These are phyloP conservation scores for Colletotrichum tofieldiae DNA, from an alignment of 2,329 filamentous ascomycete species.

Conservation along the genomic window DNA sequence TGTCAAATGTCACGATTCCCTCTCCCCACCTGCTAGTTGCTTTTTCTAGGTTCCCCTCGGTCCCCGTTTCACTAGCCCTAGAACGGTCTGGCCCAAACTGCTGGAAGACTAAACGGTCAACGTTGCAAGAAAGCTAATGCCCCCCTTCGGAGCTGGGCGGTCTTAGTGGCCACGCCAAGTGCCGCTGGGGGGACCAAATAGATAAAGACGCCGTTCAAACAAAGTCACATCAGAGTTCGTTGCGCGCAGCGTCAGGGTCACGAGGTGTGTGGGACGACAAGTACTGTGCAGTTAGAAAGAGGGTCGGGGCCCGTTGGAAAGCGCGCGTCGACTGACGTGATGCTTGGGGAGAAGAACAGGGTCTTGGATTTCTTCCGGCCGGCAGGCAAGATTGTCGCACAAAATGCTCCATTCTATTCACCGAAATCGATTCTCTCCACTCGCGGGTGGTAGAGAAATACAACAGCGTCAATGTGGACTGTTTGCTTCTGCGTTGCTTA, in stretches of 20 bases:
- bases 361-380: background rate
- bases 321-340: constrained; percentile 29
- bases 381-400: constrained; percentile 6
- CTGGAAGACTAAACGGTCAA: constrained; percentile 28
- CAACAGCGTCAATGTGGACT: constrained; percentile 7
- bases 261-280: constrained; percentile 1
- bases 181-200: background rate
- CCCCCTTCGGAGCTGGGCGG: constrained; percentile 29
- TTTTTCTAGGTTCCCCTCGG: constrained; percentile 31
- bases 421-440: constrained; percentile 21
- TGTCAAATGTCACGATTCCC: constrained; percentile 24
- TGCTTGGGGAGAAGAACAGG: background rate
- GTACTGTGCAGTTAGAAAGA: constrained; percentile 30
- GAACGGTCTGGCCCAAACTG: constrained; percentile 21
- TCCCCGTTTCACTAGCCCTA: constrained; percentile 30
- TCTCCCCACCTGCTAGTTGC: constrained; percentile 2
- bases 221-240: background rate
- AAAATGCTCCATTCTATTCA: constrained; percentile 2
- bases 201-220: background rate
- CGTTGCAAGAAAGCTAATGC: constrained; percentile 23
- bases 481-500: constrained; percentile 5
- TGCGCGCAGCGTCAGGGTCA: background rate
- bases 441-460: constrained; percentile 8
- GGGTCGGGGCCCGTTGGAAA: constrained; percentile 4
- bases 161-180: background rate